Percentiles rank a stretch among this genome's conserved stretches.
Conservation (phyloP, 75 land plant genomes). For the Pinus taeda region DNA sequence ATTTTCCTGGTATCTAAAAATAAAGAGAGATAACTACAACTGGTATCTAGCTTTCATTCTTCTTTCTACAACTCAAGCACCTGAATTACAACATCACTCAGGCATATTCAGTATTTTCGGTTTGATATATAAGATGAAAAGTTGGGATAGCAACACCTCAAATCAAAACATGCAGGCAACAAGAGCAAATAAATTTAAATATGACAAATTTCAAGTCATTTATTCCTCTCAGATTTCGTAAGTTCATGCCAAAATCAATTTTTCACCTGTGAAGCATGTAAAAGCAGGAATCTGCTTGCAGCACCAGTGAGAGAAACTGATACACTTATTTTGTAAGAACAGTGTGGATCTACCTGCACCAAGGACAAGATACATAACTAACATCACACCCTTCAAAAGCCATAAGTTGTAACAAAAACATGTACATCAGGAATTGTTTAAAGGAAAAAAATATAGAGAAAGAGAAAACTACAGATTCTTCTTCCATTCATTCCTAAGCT, state of each 20-base stretch:
- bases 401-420: background rate
- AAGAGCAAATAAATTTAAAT: background rate
- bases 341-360: constrained; percentile 92
- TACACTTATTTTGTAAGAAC: constrained; percentile 64
- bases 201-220: background rate
- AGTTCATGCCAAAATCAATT: background rate
- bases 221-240: background rate
- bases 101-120: background rate
- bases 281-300: constrained; percentile 78
- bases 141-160: background rate
- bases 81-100: background rate
- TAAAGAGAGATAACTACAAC: too few species aligned
- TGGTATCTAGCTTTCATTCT: background rate
- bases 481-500: background rate
- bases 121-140: background rate
- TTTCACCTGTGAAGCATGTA: constrained; percentile 80
- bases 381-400: background rate
- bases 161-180: background rate
- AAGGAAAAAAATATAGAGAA: background rate
- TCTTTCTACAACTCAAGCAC: background rate
- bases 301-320: constrained; percentile 54
- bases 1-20: background rate
- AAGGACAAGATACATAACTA: background rate
- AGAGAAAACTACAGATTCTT: background rate
- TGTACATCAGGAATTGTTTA: background rate